phyloP scores from a whole-genome alignment of 192 early-diverging fungal genomes.

The Borealophlyctis nickersoniae region DNA sequence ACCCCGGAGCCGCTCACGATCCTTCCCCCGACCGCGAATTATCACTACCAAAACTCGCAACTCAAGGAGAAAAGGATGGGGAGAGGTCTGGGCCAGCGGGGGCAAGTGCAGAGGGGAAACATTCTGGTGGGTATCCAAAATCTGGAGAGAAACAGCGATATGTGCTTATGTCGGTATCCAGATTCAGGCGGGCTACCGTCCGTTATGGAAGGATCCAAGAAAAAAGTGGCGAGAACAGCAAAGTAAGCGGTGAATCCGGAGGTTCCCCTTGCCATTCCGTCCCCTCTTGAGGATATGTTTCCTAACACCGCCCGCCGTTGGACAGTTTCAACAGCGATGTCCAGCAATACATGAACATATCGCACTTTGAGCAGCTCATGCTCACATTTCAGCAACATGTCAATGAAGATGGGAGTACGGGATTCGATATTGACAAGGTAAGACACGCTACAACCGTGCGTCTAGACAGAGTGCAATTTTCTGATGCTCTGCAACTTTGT shows the following conservation, averaged over 20 bases:
- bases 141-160: no score
- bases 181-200: no score
- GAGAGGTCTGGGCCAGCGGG: no score
- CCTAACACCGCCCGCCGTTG: constrained; percentile 2
- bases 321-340: constrained; percentile 49
- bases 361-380: constrained; percentile 63
- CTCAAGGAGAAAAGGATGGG: no score
- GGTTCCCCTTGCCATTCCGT: background rate
- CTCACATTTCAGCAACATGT: constrained; percentile 51
- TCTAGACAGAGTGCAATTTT: background rate
- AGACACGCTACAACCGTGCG: background rate
- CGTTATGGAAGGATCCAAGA: no score
- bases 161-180: no score
- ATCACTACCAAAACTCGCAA: no score
- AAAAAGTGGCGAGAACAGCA: constrained; percentile 17
- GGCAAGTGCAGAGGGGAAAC: no score
- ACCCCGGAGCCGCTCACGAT: no score
- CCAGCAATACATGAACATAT: constrained; percentile 60
- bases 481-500: background rate
- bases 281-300: background rate
- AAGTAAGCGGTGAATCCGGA: constrained; percentile 7
- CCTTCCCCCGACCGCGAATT: no score
- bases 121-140: no score
- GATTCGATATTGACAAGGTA: constrained; percentile 63
- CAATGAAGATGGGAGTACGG: constrained; percentile 54